These are phyloP conservation scores for Hyphopichia khmerensis DNA, from an alignment of 1,139 yeast species.

Conservation along the genomic window DNA sequence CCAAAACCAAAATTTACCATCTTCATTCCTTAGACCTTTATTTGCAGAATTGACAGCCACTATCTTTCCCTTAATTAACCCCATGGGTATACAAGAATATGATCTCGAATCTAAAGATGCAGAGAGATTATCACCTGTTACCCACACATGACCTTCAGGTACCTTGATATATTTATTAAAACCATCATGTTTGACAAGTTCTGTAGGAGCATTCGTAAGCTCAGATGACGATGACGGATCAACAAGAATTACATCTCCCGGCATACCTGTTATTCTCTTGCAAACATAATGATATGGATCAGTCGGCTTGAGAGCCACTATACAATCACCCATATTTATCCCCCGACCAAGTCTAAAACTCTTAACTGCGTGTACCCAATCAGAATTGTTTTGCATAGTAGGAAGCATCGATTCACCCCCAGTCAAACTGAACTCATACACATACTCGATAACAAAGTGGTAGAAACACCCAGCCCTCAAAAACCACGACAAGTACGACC, in stretches of 20 bases:
- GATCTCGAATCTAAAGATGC: conserved; percentile 90
- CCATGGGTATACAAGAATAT: conserved; percentile 87
- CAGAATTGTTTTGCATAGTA: conserved; percentile 70
- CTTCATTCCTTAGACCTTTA: conserved; percentile 26
- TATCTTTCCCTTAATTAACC: conserved; percentile 80
- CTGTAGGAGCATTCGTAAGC: conserved; percentile 40
- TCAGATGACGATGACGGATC: conserved; percentile 72
- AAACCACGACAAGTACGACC: conserved; percentile 34
- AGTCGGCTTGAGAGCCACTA: conserved; percentile 88
- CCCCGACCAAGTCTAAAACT: conserved; percentile 55
- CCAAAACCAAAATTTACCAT: conserved; percentile 41
- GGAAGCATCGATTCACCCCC: conserved; percentile 96
- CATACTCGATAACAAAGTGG: conserved; percentile 63
- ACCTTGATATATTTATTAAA: conserved; percentile 62
- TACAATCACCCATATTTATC: conserved; percentile 76
- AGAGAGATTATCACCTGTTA: conserved; percentile 89
- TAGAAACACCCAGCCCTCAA: conserved; percentile 66
- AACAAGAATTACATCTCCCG: conserved; percentile 79
- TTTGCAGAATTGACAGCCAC: conserved; percentile 60
- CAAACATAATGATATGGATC: conserved; percentile 86
- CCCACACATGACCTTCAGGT: conserved; percentile 95
- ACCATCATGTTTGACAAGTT: conserved; percentile 37
- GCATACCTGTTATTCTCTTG: conserved; percentile 93
- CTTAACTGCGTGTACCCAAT: conserved; percentile 80
- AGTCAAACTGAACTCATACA: conserved; percentile 79